Evolutionary conservation across 305 asterid genomes (phyloP).

Genomic region (Fraxinus dipetala): DNA sequence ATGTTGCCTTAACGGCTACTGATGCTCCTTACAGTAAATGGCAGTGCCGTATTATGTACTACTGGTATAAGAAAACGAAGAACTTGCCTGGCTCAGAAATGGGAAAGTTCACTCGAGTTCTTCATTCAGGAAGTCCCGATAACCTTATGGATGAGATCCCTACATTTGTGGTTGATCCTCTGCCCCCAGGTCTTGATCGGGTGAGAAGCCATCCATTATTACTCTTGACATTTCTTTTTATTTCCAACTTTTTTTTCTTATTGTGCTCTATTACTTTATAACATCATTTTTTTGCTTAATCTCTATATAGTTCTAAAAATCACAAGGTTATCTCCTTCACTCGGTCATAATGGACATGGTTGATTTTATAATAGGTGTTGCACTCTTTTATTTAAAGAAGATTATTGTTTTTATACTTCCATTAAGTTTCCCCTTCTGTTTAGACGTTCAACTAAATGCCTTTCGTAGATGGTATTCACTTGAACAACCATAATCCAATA

Average conservation of each 20-base stretch:
- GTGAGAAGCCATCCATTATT: conserved; percentile 18
- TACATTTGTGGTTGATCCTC: conserved; percentile 55
- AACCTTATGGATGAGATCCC: conserved; percentile 59
- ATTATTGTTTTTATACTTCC: not conserved
- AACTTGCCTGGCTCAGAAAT: conserved; percentile 53
- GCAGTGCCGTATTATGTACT: conserved; percentile 66
- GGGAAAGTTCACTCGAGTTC: conserved; percentile 56
- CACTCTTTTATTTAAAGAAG: too few relatives aligned
- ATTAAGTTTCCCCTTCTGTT: not conserved
- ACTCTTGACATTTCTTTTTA: not conserved
- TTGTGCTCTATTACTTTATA: not conserved
- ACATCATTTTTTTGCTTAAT: not conserved
- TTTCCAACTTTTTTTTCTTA: not conserved
- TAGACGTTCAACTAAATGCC: not conserved
- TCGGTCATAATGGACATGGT: not conserved
- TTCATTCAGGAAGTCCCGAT: conserved; percentile 55
- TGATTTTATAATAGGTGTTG: not conserved
- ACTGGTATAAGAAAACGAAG: conserved; percentile 53
- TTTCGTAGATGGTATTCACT: not conserved
- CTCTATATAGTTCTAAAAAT: not conserved
- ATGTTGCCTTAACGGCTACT: conserved; percentile 42
- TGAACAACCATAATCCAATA: not conserved
- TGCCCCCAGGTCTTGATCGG: conserved; percentile 50
- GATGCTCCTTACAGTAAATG: conserved; percentile 47
- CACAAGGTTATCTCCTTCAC: not conserved